phyloP scores from a whole-genome alignment of 176 grass and related monocot genomes.

The Aegilops longissima region DNA sequence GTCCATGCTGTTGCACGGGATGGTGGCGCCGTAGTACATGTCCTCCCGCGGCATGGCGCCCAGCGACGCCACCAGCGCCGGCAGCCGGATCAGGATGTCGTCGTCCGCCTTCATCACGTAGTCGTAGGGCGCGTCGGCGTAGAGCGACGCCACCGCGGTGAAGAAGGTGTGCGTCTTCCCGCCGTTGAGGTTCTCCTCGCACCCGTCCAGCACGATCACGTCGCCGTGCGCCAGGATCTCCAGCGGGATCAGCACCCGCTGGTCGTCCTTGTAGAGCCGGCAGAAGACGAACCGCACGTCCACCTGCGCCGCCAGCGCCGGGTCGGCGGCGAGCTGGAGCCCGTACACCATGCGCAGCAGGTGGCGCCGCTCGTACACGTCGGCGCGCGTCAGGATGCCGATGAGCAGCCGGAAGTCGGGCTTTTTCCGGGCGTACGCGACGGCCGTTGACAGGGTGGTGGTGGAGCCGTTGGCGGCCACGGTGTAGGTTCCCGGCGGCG shows the following conservation, averaged over 20 bases:
- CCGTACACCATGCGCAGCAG: constrained; percentile 70
- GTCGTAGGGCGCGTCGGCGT: constrained; percentile 59
- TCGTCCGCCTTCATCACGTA: constrained; percentile 92
- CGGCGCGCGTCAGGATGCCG: constrained; percentile 57
- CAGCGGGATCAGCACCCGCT: constrained; percentile 54
- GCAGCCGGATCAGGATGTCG: constrained; percentile 61
- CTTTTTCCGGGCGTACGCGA: constrained; percentile 27
- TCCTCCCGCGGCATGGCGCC: constrained; percentile 53
- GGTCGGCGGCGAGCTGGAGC: constrained; percentile 28
- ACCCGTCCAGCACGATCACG: constrained; percentile 62
- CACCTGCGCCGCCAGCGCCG: constrained; percentile 38
- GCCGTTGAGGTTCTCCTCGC: constrained; percentile 74
- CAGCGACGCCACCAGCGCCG: constrained; percentile 50
- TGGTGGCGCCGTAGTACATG: constrained; percentile 69
- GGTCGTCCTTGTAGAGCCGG: constrained; percentile 59
- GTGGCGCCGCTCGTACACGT: constrained; percentile 58
- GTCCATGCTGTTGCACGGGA: constrained; percentile 59
- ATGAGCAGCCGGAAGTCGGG: constrained; percentile 65
- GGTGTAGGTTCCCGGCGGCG: not conserved
- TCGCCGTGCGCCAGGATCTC: constrained; percentile 64
- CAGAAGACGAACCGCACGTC: constrained; percentile 70
- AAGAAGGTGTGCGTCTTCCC: constrained; percentile 78
- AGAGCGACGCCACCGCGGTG: constrained; percentile 29
- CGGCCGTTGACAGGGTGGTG: not conserved
- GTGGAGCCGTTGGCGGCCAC: not conserved